Base-by-base conservation (phyloP, 352 stramenopile genomes). In the Phytophthora europaea region DNA sequence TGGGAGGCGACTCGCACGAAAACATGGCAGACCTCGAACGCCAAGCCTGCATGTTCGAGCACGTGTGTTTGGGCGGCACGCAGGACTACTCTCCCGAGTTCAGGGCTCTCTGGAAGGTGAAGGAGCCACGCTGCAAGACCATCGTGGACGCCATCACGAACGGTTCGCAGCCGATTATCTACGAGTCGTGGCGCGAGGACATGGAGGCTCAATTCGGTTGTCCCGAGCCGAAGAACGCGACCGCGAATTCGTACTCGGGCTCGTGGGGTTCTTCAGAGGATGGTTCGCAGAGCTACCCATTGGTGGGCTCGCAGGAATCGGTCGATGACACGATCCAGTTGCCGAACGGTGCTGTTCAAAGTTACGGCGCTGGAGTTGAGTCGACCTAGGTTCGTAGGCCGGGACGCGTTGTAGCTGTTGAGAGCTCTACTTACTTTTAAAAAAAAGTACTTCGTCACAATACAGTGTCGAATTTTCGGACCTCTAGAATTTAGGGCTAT, bases 41-140 rank as follows among this genome's bases (percentile, higher is more conserved):
- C 34, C 84, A 87, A 70, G 60, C 72, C 57, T 84, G 81, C 56
- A 70, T 85, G 74, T 76, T 76, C 59, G 62, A 89, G 40, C 72
- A 83, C 18, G 65, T 83, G 33, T 87, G 74, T 51, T 65, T 87
- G 26, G 79, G 79, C 6, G 72, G 79, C n/a, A 61, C 75, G 2
- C 54, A 47, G 6, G 74, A 83, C 36, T 89, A 81, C 70, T 76
- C 68, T 12, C 36, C 68, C 0, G 79, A 82, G 51, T 85, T 87
- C 75, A 89, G 84, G 56, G 61, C 53, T 3, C 71, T 56, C 28
- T 85, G 73, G 79, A 55, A 61, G 10, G 54, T 82, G 26, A 71
- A 73, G 18, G 56, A 69, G 2, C 61, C 75, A 16, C 72, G 78
- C 26, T 83, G 79, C 64, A 83, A 84, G 63, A 59, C 34, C n/a